A percentile compares a stretch with the other conserved stretches of the same genome.
Conservation (phyloP, 2,329 filamentous ascomycete genomes). For the Hypoxylon sp. region DNA sequence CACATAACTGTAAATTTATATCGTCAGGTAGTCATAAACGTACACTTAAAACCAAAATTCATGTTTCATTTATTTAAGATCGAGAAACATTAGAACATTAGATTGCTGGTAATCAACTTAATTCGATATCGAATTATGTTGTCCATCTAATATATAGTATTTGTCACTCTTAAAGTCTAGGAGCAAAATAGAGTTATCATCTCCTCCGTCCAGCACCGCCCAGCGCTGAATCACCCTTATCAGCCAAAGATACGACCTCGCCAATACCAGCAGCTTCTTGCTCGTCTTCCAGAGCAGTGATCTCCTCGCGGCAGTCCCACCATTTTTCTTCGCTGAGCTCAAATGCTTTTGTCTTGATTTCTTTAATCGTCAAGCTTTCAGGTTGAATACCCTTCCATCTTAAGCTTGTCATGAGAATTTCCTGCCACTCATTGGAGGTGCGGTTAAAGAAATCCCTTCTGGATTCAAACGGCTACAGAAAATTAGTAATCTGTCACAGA, state of each 20-base stretch:
- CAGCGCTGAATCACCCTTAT: constrained; percentile 72
- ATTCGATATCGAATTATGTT: not conserved
- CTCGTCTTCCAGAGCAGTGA: constrained; percentile 91
- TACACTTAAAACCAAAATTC: not conserved
- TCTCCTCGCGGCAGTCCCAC: constrained; percentile 98
- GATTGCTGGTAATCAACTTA: not conserved
- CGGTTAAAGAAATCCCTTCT: constrained; percentile 93
- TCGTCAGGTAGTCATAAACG: not conserved
- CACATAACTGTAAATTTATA: not conserved
- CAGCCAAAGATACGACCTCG: constrained; percentile 90
- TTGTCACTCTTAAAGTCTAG: not conserved
- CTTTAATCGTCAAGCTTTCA: constrained; percentile 83
- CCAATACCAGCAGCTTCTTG: constrained; percentile 96
- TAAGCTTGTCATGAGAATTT: constrained; percentile 82
- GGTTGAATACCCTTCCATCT: constrained; percentile 76
- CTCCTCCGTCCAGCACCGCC: constrained; percentile 61
- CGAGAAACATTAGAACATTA: not conserved
- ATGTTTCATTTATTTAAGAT: not conserved
- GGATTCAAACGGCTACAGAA: constrained; percentile 84
- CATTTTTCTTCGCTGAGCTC: constrained; percentile 95
- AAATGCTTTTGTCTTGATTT: constrained; percentile 92
- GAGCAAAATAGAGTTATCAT: constrained; percentile 33
- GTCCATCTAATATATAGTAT: not conserved
- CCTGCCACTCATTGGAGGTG: constrained; percentile 92
- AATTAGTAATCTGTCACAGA: constrained; percentile 22